Conservation (phyloP, 495 filamentous ascomycete genomes). For the Parathielavia appendiculata region DNA sequence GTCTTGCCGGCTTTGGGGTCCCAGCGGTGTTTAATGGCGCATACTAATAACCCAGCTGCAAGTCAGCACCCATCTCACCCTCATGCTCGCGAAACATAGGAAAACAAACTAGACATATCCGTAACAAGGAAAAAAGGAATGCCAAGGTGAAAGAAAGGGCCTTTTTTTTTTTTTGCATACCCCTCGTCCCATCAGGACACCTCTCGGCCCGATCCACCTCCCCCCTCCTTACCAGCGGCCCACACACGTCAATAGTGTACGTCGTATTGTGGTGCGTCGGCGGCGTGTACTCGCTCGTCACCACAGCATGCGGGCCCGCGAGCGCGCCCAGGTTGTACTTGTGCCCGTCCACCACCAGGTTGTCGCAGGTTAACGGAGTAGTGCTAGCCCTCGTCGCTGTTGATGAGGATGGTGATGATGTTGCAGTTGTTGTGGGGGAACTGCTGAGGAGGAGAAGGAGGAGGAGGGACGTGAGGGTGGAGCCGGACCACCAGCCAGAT, state of each 20-base stretch:
- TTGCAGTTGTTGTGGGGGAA: conserved; percentile 29
- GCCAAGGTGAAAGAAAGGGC: background rate
- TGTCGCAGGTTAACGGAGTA: conserved; percentile 47
- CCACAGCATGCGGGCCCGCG: conserved; percentile 70
- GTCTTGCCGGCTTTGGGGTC: conserved; percentile 33
- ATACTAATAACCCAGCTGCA: conserved; percentile 51
- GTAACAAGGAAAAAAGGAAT: background rate
- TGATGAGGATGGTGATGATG: conserved; percentile 31
- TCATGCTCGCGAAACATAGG: too few relatives aligned
- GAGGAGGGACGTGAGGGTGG: conserved; percentile 16
- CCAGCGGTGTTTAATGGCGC: conserved; percentile 60
- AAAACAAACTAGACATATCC: background rate
- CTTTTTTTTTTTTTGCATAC: too few relatives aligned
- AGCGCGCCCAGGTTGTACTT: conserved; percentile 63
- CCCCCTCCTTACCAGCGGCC: conserved; percentile 52
- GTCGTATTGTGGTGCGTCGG: conserved; percentile 61
- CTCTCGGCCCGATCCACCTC: conserved; percentile 44
- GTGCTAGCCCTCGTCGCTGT: conserved; percentile 14
- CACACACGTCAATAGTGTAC: conserved; percentile 85
- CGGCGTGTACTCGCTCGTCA: conserved; percentile 46
- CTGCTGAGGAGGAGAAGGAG: conserved; percentile 34
- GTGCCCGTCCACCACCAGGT: conserved; percentile 47
- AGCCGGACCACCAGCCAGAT: conserved; percentile 4
- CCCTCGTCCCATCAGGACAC: conserved; percentile 58
- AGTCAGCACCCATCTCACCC: background rate